Evolutionary conservation across 352 stramenopile species (phyloP).

Genomic region (Globisporangium ultimum): DNA sequence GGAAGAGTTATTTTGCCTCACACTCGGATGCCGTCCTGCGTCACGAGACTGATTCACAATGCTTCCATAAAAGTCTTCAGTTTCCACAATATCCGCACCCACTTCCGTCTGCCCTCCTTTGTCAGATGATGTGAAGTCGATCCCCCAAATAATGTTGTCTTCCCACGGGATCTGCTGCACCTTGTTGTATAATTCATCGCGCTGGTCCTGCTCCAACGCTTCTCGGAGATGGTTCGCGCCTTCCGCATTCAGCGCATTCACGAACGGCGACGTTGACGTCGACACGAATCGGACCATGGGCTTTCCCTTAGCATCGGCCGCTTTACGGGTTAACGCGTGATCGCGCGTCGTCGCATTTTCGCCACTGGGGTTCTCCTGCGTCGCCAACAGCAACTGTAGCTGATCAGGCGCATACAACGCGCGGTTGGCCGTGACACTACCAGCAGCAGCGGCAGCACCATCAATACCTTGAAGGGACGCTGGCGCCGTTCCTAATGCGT

Average conservation of each 20-base stretch:
- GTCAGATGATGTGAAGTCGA: constrained; percentile 41
- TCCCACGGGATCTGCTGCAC: constrained; percentile 83
- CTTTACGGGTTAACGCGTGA: constrained; percentile 32
- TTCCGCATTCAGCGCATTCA: constrained; percentile 23
- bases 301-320: constrained; percentile 45
- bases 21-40: neutral
- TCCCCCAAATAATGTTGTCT: constrained; percentile 75
- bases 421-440: constrained; percentile 15
- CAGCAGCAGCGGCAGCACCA: constrained; percentile 12
- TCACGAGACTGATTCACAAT: neutral
- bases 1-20: neutral
- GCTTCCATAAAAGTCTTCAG: neutral
- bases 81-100: constrained; percentile 31
- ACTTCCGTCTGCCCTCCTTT: constrained; percentile 18
- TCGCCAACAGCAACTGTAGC: constrained; percentile 58
- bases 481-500: neutral
- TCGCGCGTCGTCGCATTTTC: constrained; percentile 40
- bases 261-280: constrained; percentile 59
- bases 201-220: constrained; percentile 21
- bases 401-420: constrained; percentile 54
- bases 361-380: constrained; percentile 36
- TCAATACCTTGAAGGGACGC: neutral
- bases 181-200: constrained; percentile 70
- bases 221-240: constrained; percentile 13
- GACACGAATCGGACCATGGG: constrained; percentile 68